Evolutionary conservation across 345 rosid species (phyloP).

Genomic region (Acer saccharum): DNA sequence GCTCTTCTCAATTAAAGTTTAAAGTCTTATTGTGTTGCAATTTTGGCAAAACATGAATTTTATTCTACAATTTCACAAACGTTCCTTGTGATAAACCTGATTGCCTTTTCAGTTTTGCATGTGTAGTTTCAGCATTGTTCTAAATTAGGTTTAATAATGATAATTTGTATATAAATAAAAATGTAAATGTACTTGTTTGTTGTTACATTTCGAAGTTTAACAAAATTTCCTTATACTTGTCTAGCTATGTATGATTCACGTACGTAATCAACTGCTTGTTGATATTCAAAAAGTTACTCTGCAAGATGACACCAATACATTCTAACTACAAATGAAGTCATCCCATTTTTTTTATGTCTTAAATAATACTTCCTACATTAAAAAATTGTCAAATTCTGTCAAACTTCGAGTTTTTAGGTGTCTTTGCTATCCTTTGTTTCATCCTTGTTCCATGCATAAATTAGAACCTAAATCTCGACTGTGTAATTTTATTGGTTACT

Average conservation of each 20-base stretch:
- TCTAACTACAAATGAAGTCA: no score
- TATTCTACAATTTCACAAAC: slow-evolving; percentile 1
- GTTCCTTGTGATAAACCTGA: neutral
- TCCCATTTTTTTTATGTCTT: slow-evolving; percentile 22
- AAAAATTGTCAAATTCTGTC: no score
- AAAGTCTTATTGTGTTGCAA: neutral
- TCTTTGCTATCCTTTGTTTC: no score
- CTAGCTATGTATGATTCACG: slow-evolving; percentile 9
- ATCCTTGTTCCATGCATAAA: no score
- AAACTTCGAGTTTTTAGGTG: no score
- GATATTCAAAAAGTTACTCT: slow-evolving; percentile 10
- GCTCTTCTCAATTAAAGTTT: no score
- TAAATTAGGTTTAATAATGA: neutral
- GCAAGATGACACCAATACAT: neutral
- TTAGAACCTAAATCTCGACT: no score
- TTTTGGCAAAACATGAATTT: neutral
- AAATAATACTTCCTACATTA: slow-evolving; percentile 13
- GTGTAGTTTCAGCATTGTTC: slow-evolving; percentile 15
- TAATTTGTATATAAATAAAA: neutral
- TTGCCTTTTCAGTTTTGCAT: slow-evolving; percentile 15
- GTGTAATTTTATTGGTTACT: no score
- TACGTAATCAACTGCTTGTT: slow-evolving; percentile 7
- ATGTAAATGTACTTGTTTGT: slow-evolving; percentile 13
- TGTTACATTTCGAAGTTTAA: slow-evolving; percentile 17
- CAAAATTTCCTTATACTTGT: slow-evolving; percentile 9